Evolutionary conservation across 2,329 filamentous ascomycete species (phyloP), one percentile per base, ranked within the genome.

Genomic region (Colletotrichum camelliae): DNA sequence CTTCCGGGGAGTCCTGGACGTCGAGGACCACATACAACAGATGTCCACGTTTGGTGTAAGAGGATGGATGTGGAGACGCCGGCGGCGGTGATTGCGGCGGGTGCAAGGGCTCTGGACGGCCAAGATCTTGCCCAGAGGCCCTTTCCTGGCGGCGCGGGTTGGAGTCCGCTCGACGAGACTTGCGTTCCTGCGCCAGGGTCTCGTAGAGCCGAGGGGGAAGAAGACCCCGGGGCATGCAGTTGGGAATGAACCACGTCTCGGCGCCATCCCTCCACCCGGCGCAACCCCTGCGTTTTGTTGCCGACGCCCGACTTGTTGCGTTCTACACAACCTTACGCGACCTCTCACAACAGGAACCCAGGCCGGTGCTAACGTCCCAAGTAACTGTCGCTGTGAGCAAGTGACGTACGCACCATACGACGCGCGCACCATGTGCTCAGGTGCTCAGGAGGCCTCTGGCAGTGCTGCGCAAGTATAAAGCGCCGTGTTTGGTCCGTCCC

Each of bases 321-420:
- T 39, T 16, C 52, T 27, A 35, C 55, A 52, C 18, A 33, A 39
- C 48, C 55, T 29, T 43, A 24, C 55, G 52, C 8, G 43, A 12
- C 58, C 39, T 29, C 39, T 43, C 37, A 72, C 55, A 72, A 18
- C 33, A 61, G 61, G 39, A 33, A 52, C 58, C 70, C 64, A 33
- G 48, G 64, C 21, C 64, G 24, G 31, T 43, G 70, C 64, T 55
- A 48, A 71, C 2, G 29, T 64, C 57, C 43, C 27, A 33, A 21
- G 35, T 60, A 21, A 75, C 64, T 31, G 39, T 64, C 31, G 43
- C 31, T 39, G 43, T 29, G 55, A 73, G 57, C 43, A 58, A 64
- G 73, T 68, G 73, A 73, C 73, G 73, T 73, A 73, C 70, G 58
- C 55, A 73, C 57, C 64, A 64, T 65, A 67, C 70, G 64, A 65